phyloP scores from a whole-genome alignment of 768 basidiomycete genomes.

The Fistulinella prunicolor region DNA sequence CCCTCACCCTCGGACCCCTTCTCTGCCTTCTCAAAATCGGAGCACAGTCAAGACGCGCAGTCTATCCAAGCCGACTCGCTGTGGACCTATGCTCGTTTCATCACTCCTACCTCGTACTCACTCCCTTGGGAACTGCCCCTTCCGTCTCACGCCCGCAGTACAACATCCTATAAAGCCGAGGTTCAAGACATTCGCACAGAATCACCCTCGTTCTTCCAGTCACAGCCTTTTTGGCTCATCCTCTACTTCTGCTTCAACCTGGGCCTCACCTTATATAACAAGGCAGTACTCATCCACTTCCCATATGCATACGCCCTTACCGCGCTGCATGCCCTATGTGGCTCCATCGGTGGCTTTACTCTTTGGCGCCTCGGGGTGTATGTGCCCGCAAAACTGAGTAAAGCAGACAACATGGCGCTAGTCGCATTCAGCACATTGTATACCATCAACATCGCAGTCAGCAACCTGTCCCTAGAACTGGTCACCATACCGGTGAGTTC shows the following conservation, averaged over 20 bases:
- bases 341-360: slow-evolving; percentile 73
- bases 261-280: slow-evolving; percentile 92
- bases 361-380: slow-evolving; percentile 59
- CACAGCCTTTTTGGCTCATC: slow-evolving; percentile 57
- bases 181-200: slow-evolving; percentile 5
- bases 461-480: slow-evolving; percentile 84
- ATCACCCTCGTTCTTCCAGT: slow-evolving; percentile 23
- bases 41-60: neutral
- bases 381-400: slow-evolving; percentile 51
- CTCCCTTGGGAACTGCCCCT: slow-evolving; percentile 21
- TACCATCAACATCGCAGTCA: slow-evolving; percentile 91
- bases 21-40: slow-evolving; percentile 3
- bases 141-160: slow-evolving; percentile 10
- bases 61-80: neutral
- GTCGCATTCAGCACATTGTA: slow-evolving; percentile 86
- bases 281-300: slow-evolving; percentile 84
- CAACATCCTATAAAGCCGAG: neutral
- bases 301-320: slow-evolving; percentile 97
- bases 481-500: slow-evolving; percentile 84
- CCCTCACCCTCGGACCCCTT: neutral
- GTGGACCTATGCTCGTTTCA: neutral
- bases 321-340: slow-evolving; percentile 85
- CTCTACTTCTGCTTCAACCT: slow-evolving; percentile 93
- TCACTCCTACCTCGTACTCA: slow-evolving; percentile 8
- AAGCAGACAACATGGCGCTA: slow-evolving; percentile 57